Evolutionary conservation across 108 stramenopile genomes (phyloP).

Genomic region (Epipyxis sp.): DNA sequence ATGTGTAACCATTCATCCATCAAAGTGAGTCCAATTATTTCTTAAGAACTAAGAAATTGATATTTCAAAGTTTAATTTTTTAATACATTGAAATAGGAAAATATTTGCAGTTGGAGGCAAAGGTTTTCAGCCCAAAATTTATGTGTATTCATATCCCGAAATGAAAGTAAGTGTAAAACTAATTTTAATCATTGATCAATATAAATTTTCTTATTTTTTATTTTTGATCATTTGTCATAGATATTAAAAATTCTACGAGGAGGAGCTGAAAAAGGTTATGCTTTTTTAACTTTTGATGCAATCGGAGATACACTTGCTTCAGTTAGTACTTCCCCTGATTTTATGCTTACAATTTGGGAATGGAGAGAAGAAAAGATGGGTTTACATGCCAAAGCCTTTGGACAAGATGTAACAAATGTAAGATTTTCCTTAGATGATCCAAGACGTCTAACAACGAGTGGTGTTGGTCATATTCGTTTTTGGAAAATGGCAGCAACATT

Average conservation of each 20-base stretch:
- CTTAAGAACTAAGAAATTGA: neutral
- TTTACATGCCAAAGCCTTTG: slow-evolving; percentile 61
- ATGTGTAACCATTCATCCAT: slow-evolving; percentile 44
- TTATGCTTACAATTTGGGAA: slow-evolving; percentile 64
- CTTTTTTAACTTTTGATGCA: slow-evolving; percentile 47
- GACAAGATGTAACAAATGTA: slow-evolving; percentile 56
- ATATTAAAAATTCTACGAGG: slow-evolving; percentile 41
- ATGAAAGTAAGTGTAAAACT: slow-evolving; percentile 4
- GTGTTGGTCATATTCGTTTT: slow-evolving; percentile 70
- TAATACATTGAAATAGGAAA: slow-evolving; percentile 10
- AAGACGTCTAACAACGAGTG: slow-evolving; percentile 51
- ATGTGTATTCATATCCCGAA: slow-evolving; percentile 41
- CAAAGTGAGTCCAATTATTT: slow-evolving; percentile 24
- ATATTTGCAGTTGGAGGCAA: slow-evolving; percentile 42
- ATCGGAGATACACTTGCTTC: slow-evolving; percentile 56
- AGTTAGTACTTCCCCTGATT: slow-evolving; percentile 59
- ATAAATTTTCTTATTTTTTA: no score
- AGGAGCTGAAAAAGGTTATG: slow-evolving; percentile 57
- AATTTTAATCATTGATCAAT: no score
- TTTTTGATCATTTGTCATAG: neutral
- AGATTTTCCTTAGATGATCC: slow-evolving; percentile 18
- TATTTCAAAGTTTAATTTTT: neutral
- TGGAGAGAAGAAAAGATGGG: slow-evolving; percentile 55
- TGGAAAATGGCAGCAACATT: slow-evolving; percentile 67
- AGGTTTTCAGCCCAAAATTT: slow-evolving; percentile 40